Base-by-base conservation (phyloP, 352 stramenopile genomes). In the Phytopythium aichiense region DNA sequence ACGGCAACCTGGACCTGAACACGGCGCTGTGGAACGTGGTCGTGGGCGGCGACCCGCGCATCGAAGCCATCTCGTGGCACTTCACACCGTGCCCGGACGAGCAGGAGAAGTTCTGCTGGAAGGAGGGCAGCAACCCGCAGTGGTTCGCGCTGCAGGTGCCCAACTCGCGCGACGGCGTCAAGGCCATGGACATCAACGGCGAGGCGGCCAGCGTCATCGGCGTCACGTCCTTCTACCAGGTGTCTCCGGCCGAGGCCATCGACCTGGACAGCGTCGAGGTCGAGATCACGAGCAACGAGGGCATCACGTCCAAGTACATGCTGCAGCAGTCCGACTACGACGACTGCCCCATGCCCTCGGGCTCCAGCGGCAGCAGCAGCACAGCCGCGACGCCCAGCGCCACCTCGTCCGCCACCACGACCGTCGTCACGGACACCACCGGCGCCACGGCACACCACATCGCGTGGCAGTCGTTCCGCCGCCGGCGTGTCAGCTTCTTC, bases 221-320 rank as follows among this genome's bases (percentile, higher is more conserved):
- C 2, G 93, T 98, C 43, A 91, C 97, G 63, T 98, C 94, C 74
- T 98, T 98, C 74, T 98, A 74, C 54, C 69, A 77, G 31, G 60
- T 77, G 4, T 60, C 69, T 30, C 66, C 69, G n/a, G 60, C 60
- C 20, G 67, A 71, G 28, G 57, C 60, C 15, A 69, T 77, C n/a
- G 67, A 77, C 54, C 43, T 77, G 33, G 58, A 72, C 23, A 67
- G 60, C 31, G 63, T 77, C 7, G n/a, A 97, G 96, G 82, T 99
- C 87, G 79, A 67, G 60, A 75, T 77, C 48, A 81, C 65, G 58
- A 92, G 81, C 42, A 98, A 84, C 30, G 83, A 96, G 73, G 95
- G 96, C 20, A 78, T 81, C 63, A 91, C 91, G 54, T 97, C 88
- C 40, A 97, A 77, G 71, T 97, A 84, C 65, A 77, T 68, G 25